These are phyloP conservation scores for Calonectria multiphialidica DNA, from an alignment of 2,329 filamentous ascomycete species.

Conservation along the genomic window DNA sequence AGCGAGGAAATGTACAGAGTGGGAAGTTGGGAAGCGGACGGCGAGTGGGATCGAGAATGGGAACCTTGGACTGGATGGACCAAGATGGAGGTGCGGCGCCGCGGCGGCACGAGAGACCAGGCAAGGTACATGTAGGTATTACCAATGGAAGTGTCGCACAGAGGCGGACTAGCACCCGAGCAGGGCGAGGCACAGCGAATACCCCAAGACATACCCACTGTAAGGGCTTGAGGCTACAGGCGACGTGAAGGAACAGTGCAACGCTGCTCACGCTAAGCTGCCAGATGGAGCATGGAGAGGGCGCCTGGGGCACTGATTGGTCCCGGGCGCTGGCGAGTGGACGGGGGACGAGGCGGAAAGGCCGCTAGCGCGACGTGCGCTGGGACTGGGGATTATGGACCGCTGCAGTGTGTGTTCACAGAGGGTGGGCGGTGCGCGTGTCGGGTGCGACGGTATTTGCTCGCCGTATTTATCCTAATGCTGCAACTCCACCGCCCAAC, in stretches of 20 bases:
- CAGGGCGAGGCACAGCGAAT: slow-evolving; percentile 1
- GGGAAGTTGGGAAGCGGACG: slow-evolving; percentile 16
- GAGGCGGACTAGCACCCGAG: slow-evolving; percentile 1
- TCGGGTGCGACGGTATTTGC: slow-evolving; percentile 9
- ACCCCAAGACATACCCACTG: slow-evolving; percentile 7
- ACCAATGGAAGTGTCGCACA: slow-evolving; percentile 14
- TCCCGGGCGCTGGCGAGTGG: background rate
- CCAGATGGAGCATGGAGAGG: slow-evolving; percentile 27
- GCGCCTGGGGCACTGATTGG: slow-evolving; percentile 19
- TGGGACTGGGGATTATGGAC: slow-evolving; percentile 4
- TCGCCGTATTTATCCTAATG: slow-evolving; percentile 8
- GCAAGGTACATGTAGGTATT: slow-evolving; percentile 14
- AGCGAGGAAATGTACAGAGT: background rate
- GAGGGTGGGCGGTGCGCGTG: slow-evolving; percentile 4
- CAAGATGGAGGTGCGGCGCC: slow-evolving; percentile 28
- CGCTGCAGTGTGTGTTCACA: slow-evolving; percentile 9
- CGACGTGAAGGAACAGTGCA: slow-evolving; percentile 13
- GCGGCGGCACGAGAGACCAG: slow-evolving; percentile 21
- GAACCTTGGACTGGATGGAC: slow-evolving; percentile 13
- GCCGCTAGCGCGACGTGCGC: slow-evolving; percentile 23
- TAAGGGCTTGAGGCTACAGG: slow-evolving; percentile 9
- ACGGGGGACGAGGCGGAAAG: slow-evolving; percentile 20
- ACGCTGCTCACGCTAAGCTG: slow-evolving; percentile 18
- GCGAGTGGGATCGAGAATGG: slow-evolving; percentile 16
- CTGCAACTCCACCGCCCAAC: background rate